These are phyloP conservation scores for Fusarium gaditjirri DNA, from an alignment of 2,329 filamentous ascomycete species.

Conservation along the genomic window DNA sequence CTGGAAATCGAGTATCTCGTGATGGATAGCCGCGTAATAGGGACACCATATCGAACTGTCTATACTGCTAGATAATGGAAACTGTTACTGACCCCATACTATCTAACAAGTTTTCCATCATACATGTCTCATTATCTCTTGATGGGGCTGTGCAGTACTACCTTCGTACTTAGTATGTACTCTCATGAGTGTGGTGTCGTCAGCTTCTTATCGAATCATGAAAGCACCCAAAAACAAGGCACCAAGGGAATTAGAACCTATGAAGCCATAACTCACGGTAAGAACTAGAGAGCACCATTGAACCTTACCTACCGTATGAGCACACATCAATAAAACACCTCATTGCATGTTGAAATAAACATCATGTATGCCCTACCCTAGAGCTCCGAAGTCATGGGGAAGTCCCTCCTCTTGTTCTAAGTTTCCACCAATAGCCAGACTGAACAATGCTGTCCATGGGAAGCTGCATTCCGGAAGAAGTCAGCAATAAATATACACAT, in stretches of 20 bases:
- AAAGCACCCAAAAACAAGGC: background rate
- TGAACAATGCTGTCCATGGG: background rate
- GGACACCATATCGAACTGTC: background rate
- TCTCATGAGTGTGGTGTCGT: background rate
- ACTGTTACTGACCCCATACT: background rate
- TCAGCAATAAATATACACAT: background rate
- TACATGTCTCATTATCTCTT: background rate
- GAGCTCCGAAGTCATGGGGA: background rate
- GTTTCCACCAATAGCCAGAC: background rate
- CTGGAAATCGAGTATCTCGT: background rate
- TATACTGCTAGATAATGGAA: background rate
- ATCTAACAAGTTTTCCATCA: background rate
- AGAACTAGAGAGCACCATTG: background rate
- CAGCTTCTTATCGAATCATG: background rate
- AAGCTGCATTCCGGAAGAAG: background rate
- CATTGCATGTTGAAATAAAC: background rate
- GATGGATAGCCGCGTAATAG: constrained; percentile 10
- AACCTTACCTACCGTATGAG: too few relatives aligned
- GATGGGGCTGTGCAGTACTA: background rate
- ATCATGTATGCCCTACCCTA: background rate
- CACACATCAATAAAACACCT: background rate
- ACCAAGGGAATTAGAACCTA: background rate
- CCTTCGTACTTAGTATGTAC: too few relatives aligned
- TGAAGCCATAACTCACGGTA: background rate
- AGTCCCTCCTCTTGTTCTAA: background rate